Conservation (phyloP, 139 green algal species). For the Trebouxia sp. region DNA sequence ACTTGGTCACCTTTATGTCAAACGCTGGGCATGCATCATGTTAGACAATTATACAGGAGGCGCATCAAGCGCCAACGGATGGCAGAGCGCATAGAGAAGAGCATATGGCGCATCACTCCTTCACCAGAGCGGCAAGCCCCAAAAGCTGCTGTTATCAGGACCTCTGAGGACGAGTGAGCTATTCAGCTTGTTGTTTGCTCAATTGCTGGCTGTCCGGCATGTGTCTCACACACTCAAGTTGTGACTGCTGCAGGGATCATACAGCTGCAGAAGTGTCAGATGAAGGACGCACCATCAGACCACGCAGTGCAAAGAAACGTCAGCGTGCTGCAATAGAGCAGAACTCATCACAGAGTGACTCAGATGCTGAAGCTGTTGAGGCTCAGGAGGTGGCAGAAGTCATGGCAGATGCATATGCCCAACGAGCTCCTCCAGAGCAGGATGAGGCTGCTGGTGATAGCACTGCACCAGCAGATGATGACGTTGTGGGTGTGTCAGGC, state of each 20-base stretch:
- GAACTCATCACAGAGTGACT: background rate
- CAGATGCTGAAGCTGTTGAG: conserved; percentile 13
- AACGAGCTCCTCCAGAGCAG: background rate
- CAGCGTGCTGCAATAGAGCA: background rate
- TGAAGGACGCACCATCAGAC: background rate
- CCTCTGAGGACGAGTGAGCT: conserved; percentile 3
- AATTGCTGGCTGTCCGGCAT: too few relatives aligned
- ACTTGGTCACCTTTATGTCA: background rate
- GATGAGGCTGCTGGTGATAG: background rate
- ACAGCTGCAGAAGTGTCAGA: conserved; percentile 3
- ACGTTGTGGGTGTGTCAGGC: background rate
- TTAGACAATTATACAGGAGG: conserved; percentile 59
- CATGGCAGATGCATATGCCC: conserved; percentile 15
- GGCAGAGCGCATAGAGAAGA: conserved; percentile 55
- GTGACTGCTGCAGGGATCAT: background rate
- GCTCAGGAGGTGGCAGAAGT: background rate
- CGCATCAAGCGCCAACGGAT: conserved; percentile 71
- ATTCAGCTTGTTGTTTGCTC: background rate
- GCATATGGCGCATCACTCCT: conserved; percentile 74
- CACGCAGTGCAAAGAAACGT: conserved; percentile 16
- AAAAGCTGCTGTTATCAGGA: background rate
- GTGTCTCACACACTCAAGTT: background rate
- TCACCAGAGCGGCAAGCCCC: conserved; percentile 39
- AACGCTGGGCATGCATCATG: too few relatives aligned
- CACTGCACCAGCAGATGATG: background rate